Evolutionary conservation across 2,329 filamentous ascomycete genomes (phyloP), one percentile per base, ranked within the genome.

Genomic region (Ilyonectria mors-panacis): DNA sequence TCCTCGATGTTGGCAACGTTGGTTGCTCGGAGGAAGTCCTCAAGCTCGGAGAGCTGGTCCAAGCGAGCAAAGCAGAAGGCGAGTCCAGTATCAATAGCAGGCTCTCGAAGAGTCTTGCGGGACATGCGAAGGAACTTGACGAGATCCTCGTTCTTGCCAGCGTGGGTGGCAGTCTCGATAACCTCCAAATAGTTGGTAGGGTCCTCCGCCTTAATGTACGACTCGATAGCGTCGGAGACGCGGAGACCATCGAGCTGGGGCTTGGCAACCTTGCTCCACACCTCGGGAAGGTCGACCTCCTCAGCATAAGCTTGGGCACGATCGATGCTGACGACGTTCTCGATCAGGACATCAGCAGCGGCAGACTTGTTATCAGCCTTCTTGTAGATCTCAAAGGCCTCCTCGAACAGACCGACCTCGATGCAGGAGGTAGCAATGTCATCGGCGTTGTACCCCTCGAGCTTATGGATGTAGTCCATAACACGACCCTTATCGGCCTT

Each of bases 261-360:
- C 87, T 99, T 99, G 71, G 94, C 96, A 73, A 99, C 95, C 85
- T 93, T 95, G 86, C 95, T 98, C 96, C 96, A 99, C 28, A 99
- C 96, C 77, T 98, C 94, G 2, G 96, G 93, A 68, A 94, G 84
- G 76, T 99, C 96, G 65, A 99, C 93, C 70, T 95, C 93, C 77
- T 99, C 96, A 19, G 96, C 97, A 78, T 96, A 99, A 47, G 94
- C 94, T 78, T 97, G 95, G 5, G 96, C 96, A 70, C 96, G 93
- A 80, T 99, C 97, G 76, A 99, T 98, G 87, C 94, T 98, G 77
- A 99, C 95, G 75, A 99, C 91, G 78, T 99, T 92, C 78, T 99
- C 96, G 28, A 99, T 93, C 6, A 99, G 90, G 33, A 99, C 96
- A 71, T 95, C 93, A 75, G 93, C 93, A 33, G 97, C 96, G 56